These are phyloP conservation scores for Eutrema yunnanense DNA, from an alignment of 345 rosid genomes.

Conservation along the genomic window DNA sequence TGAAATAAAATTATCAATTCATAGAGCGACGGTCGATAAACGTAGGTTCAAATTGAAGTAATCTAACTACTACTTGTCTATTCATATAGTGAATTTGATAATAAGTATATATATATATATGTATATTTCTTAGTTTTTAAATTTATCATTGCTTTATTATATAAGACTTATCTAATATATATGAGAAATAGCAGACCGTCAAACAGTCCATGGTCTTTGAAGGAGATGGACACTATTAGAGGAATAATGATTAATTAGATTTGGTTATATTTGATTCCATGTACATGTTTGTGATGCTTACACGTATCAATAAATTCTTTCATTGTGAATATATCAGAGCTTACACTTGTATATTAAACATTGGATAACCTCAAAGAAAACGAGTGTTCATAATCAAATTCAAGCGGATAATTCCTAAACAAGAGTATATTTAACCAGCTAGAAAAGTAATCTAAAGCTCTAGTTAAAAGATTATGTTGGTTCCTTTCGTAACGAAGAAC, in stretches of 20 bases:
- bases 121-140: neutral
- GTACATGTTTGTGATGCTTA: neutral
- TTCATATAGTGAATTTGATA: neutral
- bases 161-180: neutral
- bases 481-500: neutral
- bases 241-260: neutral
- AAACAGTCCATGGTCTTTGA: constrained; percentile 9
- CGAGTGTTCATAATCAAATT: neutral
- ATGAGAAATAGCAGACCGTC: neutral
- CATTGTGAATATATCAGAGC: neutral
- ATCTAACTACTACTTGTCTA: neutral
- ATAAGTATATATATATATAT: neutral
- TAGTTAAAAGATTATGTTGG: neutral
- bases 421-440: neutral
- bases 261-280: neutral
- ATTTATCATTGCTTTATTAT: neutral
- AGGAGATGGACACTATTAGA: neutral
- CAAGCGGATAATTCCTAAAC: neutral
- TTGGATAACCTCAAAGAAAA: neutral
- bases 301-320: constrained; percentile 1
- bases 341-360: neutral
- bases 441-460: neutral
- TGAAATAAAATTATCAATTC: neutral
- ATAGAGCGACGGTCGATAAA: neutral
- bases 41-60: neutral